Evolutionary conservation across 306 rosid genomes (phyloP).

Genomic region (Prunus mira): DNA sequence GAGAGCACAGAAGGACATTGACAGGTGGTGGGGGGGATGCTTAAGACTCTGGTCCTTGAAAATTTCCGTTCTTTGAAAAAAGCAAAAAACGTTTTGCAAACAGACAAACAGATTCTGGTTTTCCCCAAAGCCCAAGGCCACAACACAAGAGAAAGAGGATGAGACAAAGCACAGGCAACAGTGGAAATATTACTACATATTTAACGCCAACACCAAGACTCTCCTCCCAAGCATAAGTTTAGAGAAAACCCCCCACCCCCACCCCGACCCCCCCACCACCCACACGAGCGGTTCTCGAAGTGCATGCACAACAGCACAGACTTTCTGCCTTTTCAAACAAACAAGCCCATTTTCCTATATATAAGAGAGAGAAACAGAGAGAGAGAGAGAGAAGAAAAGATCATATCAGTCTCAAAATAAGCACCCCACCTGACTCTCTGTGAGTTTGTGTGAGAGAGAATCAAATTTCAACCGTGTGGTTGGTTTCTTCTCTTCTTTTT

Average conservation of each 20-base stretch:
- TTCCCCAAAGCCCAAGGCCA: constrained; percentile 46
- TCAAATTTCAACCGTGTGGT: constrained; percentile 28
- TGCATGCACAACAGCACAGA: constrained; percentile 35
- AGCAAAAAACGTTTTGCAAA: constrained; percentile 34
- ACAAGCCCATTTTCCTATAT: not conserved
- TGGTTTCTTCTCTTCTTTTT: constrained; percentile 12
- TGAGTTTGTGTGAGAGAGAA: not conserved
- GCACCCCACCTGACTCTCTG: constrained; percentile 9
- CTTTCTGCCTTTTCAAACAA: constrained; percentile 1
- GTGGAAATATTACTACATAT: not conserved
- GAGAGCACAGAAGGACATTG: not conserved
- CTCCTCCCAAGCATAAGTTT: not conserved
- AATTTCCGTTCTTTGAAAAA: constrained; percentile 38
- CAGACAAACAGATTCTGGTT: constrained; percentile 53
- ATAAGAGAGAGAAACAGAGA: not conserved
- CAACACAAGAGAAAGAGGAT: constrained; percentile 4
- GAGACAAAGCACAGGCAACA: not conserved
- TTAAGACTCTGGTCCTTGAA: not conserved
- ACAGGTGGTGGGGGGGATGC: constrained; percentile 23
- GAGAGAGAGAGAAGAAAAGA: not conserved
- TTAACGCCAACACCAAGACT: not conserved
- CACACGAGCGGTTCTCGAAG: constrained; percentile 90
- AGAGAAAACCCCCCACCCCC: not conserved
- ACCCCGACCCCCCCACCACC: constrained; percentile 30
- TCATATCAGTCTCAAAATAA: constrained; percentile 42